Percentiles rank a stretch among this genome's conserved stretches.
phyloP scores from a whole-genome alignment of 2,329 filamentous ascomycete species.

The Metarhizium anisopliae region DNA sequence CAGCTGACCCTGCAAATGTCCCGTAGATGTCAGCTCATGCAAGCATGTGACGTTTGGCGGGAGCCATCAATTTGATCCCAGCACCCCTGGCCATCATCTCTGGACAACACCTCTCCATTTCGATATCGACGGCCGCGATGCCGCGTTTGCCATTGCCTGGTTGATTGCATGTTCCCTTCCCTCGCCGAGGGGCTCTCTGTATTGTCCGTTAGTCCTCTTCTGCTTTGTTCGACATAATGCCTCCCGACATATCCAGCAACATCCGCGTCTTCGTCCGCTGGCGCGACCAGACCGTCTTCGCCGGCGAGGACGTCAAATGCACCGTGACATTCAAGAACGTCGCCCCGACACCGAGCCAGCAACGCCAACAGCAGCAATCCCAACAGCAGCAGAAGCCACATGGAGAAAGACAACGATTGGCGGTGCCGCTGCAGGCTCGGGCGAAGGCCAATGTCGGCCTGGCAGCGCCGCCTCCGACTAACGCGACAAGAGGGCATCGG shows the following conservation, averaged over 20 bases:
- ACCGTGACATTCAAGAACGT: constrained; percentile 95
- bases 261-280: constrained; percentile 94
- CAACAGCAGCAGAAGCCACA: constrained; percentile 15
- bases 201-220: not conserved
- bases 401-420: constrained; percentile 26
- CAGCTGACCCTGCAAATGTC: too few relatives aligned
- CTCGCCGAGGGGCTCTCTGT: constrained; percentile 19
- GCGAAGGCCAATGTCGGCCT: constrained; percentile 33
- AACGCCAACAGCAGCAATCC: constrained; percentile 13
- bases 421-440: constrained; percentile 34
- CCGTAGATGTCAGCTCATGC: too few relatives aligned
- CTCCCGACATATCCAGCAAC: constrained; percentile 48
- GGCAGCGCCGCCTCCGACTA: constrained; percentile 33
- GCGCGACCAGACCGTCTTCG: constrained; percentile 90
- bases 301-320: constrained; percentile 91
- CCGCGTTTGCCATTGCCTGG: constrained; percentile 17
- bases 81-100: not conserved
- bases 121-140: constrained; percentile 18
- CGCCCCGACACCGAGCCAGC: constrained; percentile 34
- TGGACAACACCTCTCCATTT: not conserved
- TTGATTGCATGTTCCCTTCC: constrained; percentile 17
- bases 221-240: constrained; percentile 28
- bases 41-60: too few relatives aligned
- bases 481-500: constrained; percentile 48
- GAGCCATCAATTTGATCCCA: not conserved